Conservation (phyloP, 768 basidiomycete genomes). For the Coprinopsis strossmayeri region DNA sequence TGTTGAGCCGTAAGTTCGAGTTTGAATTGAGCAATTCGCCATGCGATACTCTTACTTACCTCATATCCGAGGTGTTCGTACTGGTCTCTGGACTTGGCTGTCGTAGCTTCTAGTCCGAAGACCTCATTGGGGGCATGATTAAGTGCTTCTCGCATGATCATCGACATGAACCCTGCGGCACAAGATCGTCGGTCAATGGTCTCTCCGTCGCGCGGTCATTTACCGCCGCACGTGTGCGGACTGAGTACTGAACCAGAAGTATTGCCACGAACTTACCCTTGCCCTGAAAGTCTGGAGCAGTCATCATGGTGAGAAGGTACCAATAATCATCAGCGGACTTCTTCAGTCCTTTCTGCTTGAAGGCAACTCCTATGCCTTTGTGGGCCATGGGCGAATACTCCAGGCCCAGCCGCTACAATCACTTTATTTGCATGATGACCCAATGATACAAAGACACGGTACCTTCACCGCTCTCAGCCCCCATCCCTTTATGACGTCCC, state of each 20-base stretch:
- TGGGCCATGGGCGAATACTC: constrained; percentile 17
- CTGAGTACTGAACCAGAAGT: no score
- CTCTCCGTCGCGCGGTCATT: not conserved
- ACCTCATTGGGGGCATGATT: constrained; percentile 16
- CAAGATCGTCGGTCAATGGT: not conserved
- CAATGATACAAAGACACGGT: no score
- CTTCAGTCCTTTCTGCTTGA: constrained; percentile 10
- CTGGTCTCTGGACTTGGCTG: constrained; percentile 21
- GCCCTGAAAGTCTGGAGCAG: constrained; percentile 22
- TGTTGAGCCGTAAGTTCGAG: no score
- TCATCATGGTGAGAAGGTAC: constrained; percentile 22
- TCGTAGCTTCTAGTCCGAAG: constrained; percentile 23
- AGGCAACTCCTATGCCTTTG: constrained; percentile 9
- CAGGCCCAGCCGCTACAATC: constrained; percentile 16
- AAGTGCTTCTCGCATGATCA: constrained; percentile 23
- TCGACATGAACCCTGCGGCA: constrained; percentile 21
- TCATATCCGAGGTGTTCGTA: constrained; percentile 26
- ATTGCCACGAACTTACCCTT: no score
- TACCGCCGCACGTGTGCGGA: no score
- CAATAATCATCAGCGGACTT: constrained; percentile 19
- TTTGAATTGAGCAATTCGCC: no score
- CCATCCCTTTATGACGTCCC: not conserved
- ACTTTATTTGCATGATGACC: no score
- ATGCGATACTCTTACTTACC: constrained; percentile 16
- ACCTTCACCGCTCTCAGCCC: not conserved